Evolutionary conservation across 345 rosid genomes (phyloP), one percentile per base, ranked within the genome.

Genomic region (Anacardium occidentale): DNA sequence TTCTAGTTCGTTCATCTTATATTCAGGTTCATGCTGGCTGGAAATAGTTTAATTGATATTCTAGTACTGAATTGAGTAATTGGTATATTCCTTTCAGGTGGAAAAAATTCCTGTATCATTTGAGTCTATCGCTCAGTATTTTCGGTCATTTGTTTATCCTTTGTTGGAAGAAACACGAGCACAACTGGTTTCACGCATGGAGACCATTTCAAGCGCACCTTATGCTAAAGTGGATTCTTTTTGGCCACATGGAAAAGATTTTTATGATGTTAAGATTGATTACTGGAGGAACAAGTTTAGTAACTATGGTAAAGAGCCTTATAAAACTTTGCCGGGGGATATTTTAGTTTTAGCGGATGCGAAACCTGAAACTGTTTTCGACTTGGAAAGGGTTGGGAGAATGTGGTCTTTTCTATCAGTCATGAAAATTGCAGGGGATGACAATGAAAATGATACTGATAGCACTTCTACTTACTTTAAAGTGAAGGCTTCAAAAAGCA

Each of bases 91-190:
- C 62, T 64, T 69, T 1, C 29, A 83, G 90, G 84, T 84, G 69
- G 64, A 70, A 3, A 76, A 50, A 64, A 84, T 86, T 55, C 83
- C 88, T 1, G 63, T 26, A 12, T 2, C 65, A n/a, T 86, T 86
- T 76, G 34, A 51, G 29, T 82, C 85, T 0, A 70, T 53, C 22
- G 14, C 10, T 14, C 68, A 66, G 9, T 86, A 84, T 77, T 64
- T 82, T 1, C 14, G 51, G n/a, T 75, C 86, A 0, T 86, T 55
- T 67, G 22, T 71, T 11, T 42, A 37, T 44, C 87, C 91, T 15
- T 48, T 87, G 21, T 55, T 85, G 69, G 91, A 87, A 37, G 89
- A 87, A 74, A 82, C 89, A 1, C 64, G 89, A 18, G 77, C 81
- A 0, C 64, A 47, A 9, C 37, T 87, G 34, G 18, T 17, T 64